Evolutionary conservation across 2,329 filamentous ascomycete genomes (phyloP).

Genomic region (Cladosporium colombiae): DNA sequence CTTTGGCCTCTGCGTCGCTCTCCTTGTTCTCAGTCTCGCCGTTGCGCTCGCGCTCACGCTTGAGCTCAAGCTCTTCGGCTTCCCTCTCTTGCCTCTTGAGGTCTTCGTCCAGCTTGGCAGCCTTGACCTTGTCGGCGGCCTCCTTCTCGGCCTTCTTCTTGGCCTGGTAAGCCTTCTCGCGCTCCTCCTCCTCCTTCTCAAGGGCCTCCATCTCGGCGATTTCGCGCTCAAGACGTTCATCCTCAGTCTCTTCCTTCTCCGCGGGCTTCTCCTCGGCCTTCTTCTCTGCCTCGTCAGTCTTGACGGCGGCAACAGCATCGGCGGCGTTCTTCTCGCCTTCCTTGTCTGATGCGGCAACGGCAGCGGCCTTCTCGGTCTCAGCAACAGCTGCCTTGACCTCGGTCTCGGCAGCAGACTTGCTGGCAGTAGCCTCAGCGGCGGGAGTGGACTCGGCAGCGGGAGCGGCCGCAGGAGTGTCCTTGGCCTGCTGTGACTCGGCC

Average conservation of each 20-base stretch:
- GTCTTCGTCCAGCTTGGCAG: slow-evolving; percentile 55
- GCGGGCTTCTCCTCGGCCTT: slow-evolving; percentile 34
- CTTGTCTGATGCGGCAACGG: slow-evolving; percentile 33
- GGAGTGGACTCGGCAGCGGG: slow-evolving; percentile 22
- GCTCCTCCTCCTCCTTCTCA: slow-evolving; percentile 55
- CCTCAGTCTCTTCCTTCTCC: slow-evolving; percentile 40
- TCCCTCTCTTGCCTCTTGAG: slow-evolving; percentile 52
- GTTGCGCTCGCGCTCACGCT: slow-evolving; percentile 41
- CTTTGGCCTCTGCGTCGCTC: slow-evolving; percentile 44
- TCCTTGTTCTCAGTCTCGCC: slow-evolving; percentile 28
- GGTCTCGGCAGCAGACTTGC: slow-evolving; percentile 47
- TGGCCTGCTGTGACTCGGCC: slow-evolving; percentile 51
- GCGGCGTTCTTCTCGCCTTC: slow-evolving; percentile 32
- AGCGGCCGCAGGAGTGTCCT: slow-evolving; percentile 47
- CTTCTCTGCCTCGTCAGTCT: slow-evolving; percentile 34
- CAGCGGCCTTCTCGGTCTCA: slow-evolving; percentile 33
- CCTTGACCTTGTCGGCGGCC: slow-evolving; percentile 52
- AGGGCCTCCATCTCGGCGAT: slow-evolving; percentile 62
- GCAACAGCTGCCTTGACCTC: slow-evolving; percentile 22
- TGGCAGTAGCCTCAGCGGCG: slow-evolving; percentile 46
- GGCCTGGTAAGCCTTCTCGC: slow-evolving; percentile 71
- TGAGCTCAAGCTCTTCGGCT: slow-evolving; percentile 50
- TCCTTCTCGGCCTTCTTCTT: slow-evolving; percentile 64
- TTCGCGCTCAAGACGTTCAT: slow-evolving; percentile 54
- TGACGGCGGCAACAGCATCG: slow-evolving; percentile 25